A percentile compares a stretch with the other conserved stretches of the same genome.
These are phyloP conservation scores for Dipodascus albidus DNA, from an alignment of 805 yeast genomes.

Conservation along the genomic window DNA sequence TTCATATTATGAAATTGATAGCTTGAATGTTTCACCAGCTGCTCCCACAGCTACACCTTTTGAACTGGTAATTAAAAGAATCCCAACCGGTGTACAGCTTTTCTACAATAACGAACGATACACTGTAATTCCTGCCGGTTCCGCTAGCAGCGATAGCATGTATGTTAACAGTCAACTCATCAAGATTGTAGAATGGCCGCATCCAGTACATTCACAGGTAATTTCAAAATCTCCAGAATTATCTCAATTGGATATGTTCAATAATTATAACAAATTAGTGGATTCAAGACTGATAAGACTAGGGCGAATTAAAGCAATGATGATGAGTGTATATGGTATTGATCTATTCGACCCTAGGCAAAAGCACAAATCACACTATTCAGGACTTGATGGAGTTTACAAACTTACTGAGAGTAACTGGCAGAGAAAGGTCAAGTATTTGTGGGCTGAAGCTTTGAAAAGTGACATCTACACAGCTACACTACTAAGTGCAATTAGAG, in stretches of 20 bases:
- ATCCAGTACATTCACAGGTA: neutral
- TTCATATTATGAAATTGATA: neutral
- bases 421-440: slow-evolving; percentile 20
- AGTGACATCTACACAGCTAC: slow-evolving; percentile 18
- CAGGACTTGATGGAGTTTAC: neutral
- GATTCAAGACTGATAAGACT: neutral
- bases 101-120: neutral
- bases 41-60: neutral
- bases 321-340: neutral
- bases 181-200: neutral
- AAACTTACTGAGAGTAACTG: slow-evolving; percentile 15
- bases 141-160: neutral
- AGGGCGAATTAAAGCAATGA: neutral
- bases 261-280: neutral
- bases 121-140: neutral
- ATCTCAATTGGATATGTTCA: neutral
- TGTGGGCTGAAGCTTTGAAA: slow-evolving; percentile 19
- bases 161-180: neutral
- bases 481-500: slow-evolving; percentile 15
- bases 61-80: neutral
- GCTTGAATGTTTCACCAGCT: neutral
- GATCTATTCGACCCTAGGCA: neutral
- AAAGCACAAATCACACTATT: neutral
- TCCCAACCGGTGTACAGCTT: neutral
- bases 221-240: neutral